These are phyloP conservation scores for Eimeria necatrix DNA, from an alignment of 169 alveolate species.

Conservation along the genomic window DNA sequence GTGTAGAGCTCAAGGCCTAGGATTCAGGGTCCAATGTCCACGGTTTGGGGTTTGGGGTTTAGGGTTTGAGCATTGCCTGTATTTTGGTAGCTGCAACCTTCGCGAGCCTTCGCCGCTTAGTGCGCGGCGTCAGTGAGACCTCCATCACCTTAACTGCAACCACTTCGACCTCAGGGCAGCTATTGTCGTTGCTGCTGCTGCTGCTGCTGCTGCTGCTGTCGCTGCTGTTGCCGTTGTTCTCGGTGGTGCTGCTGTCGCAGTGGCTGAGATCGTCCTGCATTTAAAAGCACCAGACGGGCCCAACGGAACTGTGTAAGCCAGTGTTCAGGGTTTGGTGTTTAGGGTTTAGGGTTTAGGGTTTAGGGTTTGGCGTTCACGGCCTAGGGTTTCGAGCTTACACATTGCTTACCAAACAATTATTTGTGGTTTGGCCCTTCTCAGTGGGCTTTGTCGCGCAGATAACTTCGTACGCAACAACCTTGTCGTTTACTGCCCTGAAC, in stretches of 20 bases:
- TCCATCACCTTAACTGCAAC: not conserved
- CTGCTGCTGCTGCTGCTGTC: not conserved
- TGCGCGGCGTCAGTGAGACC: not conserved
- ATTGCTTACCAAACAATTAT: too few relatives aligned
- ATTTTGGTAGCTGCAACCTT: not conserved
- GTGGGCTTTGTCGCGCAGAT: not conserved
- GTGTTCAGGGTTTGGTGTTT: too few relatives aligned
- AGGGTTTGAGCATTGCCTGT: not conserved
- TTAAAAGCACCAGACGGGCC: too few relatives aligned
- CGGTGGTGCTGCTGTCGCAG: too few relatives aligned
- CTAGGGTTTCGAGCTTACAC: too few relatives aligned
- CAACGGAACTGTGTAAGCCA: too few relatives aligned
- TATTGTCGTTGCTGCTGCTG: not conserved
- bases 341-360: too few relatives aligned
- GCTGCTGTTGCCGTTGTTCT: too few relatives aligned
- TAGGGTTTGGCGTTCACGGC: too few relatives aligned
- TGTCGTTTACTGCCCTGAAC: not conserved
- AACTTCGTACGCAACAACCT: not conserved
- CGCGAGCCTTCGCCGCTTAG: not conserved
- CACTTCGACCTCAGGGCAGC: not conserved
- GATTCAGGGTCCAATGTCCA: too few relatives aligned
- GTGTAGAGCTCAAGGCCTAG: not conserved
- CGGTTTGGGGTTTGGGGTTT: too few relatives aligned
- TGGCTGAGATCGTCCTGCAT: too few relatives aligned
- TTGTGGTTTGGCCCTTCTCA: not conserved